Evolutionary conservation across 176 grass and related monocot genomes (phyloP).

Genomic region (Triticum urartu): DNA sequence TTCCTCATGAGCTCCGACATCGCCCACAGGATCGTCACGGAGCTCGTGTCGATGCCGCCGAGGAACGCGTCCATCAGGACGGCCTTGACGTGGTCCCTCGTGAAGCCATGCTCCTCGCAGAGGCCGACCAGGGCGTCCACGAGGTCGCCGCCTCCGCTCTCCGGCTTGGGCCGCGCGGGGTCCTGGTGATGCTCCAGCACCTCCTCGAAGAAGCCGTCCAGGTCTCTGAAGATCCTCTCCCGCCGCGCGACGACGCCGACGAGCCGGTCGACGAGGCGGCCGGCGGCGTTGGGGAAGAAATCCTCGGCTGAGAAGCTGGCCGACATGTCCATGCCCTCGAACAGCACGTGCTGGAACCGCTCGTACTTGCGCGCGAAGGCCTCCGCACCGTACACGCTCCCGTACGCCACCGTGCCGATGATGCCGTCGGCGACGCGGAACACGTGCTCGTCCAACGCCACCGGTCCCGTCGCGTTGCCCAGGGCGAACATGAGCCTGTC

Average conservation of each 20-base stretch:
- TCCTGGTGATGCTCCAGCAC: neutral
- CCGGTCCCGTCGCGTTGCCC: neutral
- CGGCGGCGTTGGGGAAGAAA: constrained; percentile 9
- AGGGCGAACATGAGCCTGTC: neutral
- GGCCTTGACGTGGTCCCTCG: constrained; percentile 28
- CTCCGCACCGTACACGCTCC: neutral
- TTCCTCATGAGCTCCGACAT: constrained; percentile 28
- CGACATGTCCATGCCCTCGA: constrained; percentile 2
- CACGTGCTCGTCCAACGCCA: constrained; percentile 17
- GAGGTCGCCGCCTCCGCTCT: neutral
- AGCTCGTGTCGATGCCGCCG: neutral
- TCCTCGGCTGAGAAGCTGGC: constrained; percentile 19
- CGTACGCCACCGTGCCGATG: constrained; percentile 32
- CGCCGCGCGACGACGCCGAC: neutral
- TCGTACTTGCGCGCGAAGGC: neutral
- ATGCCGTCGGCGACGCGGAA: constrained; percentile 30
- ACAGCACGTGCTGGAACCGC: neutral
- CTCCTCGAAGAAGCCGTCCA: constrained; percentile 18
- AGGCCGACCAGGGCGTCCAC: constrained; percentile 5
- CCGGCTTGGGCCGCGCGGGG: neutral
- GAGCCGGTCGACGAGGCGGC: neutral
- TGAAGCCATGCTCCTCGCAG: neutral
- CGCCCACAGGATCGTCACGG: constrained; percentile 3
- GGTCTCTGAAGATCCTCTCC: neutral
- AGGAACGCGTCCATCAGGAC: constrained; percentile 14